Conservation (phyloP, 768 basidiomycete species). For the Mrakia blollopis region DNA sequence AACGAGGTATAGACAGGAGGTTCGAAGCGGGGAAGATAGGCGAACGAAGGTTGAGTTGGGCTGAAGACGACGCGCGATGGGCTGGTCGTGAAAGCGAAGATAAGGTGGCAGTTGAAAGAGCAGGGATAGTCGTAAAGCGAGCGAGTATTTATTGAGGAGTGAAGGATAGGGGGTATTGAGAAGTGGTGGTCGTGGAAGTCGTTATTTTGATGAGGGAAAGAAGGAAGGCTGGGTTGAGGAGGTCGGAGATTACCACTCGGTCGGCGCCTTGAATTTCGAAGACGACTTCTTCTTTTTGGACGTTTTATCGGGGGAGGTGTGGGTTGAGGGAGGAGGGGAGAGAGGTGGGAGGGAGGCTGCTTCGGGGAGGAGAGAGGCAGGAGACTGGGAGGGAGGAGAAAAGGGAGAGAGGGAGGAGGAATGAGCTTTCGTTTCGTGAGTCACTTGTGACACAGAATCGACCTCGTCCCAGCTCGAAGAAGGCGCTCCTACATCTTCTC, state of each 20-base stretch:
- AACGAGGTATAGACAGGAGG: neutral
- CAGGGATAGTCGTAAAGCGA: too few species aligned
- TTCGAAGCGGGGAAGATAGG: too few species aligned
- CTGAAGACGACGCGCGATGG: too few species aligned
- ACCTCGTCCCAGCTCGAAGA: neutral
- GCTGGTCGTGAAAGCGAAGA: neutral
- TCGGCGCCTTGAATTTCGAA: constrained; percentile 15
- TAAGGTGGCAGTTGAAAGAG: neutral
- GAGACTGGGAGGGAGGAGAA: neutral
- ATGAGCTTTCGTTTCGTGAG: neutral
- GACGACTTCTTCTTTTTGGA: constrained; percentile 21
- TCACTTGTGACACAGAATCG: neutral
- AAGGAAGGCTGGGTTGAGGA: neutral
- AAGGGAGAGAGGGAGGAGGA: neutral
- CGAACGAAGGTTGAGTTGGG: too few species aligned
- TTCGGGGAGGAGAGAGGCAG: neutral
- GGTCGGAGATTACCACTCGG: constrained; percentile 14
- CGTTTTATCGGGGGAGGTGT: neutral
- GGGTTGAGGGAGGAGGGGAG: neutral
- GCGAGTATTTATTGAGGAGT: neutral
- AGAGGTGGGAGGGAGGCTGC: neutral
- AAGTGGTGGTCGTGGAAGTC: neutral
- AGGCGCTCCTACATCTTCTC: too few species aligned
- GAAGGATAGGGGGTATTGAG: neutral
- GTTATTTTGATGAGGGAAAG: neutral